A percentile compares a stretch with the other conserved stretches of the same genome.
Evolutionary conservation across 495 filamentous ascomycete species (phyloP).

Genomic region (Podospora pseudopauciseta): DNA sequence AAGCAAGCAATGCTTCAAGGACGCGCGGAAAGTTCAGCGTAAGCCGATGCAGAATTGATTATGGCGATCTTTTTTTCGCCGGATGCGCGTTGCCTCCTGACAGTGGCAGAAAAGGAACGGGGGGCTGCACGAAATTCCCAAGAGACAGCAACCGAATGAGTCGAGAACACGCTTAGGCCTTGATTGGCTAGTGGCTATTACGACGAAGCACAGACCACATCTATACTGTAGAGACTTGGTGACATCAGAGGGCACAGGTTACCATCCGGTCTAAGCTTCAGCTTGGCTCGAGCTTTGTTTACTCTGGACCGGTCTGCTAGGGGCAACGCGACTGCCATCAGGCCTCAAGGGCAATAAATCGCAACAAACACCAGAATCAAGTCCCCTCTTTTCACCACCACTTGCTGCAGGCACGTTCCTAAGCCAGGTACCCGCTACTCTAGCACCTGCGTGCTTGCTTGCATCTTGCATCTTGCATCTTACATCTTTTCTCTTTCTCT

Average conservation of each 20-base stretch:
- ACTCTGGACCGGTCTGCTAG: slow-evolving; percentile 22
- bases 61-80: background rate
- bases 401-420: background rate
- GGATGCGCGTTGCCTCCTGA: background rate
- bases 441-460: background rate
- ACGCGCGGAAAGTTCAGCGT: background rate
- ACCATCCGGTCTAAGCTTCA: slow-evolving; percentile 17
- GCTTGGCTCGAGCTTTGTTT: slow-evolving; percentile 26
- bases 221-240: background rate
- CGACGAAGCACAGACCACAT: background rate
- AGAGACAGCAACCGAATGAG: background rate
- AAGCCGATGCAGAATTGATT: background rate
- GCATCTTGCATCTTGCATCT: background rate
- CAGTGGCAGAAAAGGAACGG: background rate
- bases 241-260: slow-evolving; percentile 15
- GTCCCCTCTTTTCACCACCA: slow-evolving; percentile 1
- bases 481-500: background rate
- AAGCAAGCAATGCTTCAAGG: background rate
- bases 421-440: background rate
- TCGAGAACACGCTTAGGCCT: background rate
- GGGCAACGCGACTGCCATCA: slow-evolving; percentile 23
- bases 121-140: background rate
- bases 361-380: slow-evolving; percentile 1
- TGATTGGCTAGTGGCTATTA: background rate
- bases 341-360: background rate